Percentiles rank a stretch among this genome's conserved stretches.
Evolutionary conservation across 257 asterid species (phyloP).

Genomic region (Eustoma russellianum): DNA sequence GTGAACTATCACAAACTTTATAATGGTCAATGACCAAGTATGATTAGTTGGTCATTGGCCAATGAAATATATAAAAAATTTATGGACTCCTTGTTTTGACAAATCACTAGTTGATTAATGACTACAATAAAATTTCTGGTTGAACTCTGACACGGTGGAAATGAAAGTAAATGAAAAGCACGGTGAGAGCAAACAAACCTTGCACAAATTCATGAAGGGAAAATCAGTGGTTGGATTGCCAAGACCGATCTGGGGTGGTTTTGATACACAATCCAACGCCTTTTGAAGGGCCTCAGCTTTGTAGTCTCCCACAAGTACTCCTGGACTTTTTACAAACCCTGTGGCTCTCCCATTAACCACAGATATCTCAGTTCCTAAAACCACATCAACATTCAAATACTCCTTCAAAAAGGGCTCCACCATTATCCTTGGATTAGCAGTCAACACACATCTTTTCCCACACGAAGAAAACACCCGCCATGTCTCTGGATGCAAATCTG

Average conservation of each 20-base stretch:
- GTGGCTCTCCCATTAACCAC: constrained; percentile 46
- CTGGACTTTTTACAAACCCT: constrained; percentile 42
- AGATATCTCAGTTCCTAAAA: constrained; percentile 59
- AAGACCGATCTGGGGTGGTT: constrained; percentile 40
- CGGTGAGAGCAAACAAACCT: constrained; percentile 23
- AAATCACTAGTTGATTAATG: too few species aligned
- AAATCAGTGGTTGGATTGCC: constrained; percentile 58
- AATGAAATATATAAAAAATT: too few species aligned
- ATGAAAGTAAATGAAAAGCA: too few species aligned
- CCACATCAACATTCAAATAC: constrained; percentile 54
- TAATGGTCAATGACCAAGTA: too few species aligned
- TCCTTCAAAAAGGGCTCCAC: constrained; percentile 54
- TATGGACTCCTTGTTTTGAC: too few species aligned
- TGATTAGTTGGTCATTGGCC: too few species aligned
- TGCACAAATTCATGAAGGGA: constrained; percentile 65
- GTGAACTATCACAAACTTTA: too few species aligned
- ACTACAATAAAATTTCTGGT: too few species aligned
- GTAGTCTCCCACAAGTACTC: constrained; percentile 46
- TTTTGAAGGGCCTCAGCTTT: constrained; percentile 37
- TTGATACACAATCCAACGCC: constrained; percentile 12
- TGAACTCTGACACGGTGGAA: too few species aligned
- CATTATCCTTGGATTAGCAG: constrained; percentile 73
- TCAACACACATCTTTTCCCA: constrained; percentile 45
- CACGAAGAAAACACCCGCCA: constrained; percentile 68
- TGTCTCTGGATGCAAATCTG: constrained; percentile 58